Evolutionary conservation across 257 asterid species (phyloP).

Genomic region (Solanum chaucha): DNA sequence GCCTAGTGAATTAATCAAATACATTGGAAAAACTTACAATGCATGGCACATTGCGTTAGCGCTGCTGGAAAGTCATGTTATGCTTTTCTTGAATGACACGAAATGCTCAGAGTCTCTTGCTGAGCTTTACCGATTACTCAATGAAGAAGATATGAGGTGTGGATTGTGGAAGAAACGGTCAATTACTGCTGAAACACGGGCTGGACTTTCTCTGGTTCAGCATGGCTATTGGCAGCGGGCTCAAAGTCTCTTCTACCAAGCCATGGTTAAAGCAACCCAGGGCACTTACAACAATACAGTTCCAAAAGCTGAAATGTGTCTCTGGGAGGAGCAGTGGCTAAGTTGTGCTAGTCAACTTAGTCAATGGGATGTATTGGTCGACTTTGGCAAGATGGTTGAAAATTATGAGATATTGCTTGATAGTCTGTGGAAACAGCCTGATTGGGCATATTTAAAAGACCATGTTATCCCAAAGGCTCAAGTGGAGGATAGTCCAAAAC

Average conservation of each 20-base stretch:
- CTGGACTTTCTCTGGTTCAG: conserved; percentile 97
- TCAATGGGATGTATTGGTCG: conserved; percentile 95
- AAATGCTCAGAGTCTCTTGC: conserved; percentile 98
- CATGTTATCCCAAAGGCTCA: conserved; percentile 95
- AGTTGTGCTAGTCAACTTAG: conserved; percentile 91
- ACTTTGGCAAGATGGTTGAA: conserved; percentile 86
- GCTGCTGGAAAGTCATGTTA: conserved; percentile 93
- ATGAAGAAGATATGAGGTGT: conserved; percentile 99
- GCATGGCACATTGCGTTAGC: conserved; percentile 96
- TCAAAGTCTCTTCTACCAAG: conserved; percentile 91
- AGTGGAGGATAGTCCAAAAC: conserved; percentile 94
- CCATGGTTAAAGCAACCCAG: conserved; percentile 98
- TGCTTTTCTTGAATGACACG: conserved; percentile 84
- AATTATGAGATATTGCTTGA: conserved; percentile 92
- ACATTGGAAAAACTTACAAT: conserved; percentile 93
- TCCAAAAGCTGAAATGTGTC: conserved; percentile 99
- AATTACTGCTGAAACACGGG: conserved; percentile 83
- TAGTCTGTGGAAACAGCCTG: conserved; percentile 99
- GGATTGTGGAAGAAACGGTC: conserved; percentile 98
- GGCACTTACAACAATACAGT: conserved; percentile 94
- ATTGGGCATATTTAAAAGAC: conserved; percentile 87
- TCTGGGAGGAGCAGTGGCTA: conserved; percentile 99
- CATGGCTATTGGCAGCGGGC: conserved; percentile 99
- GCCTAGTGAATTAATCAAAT: conserved; percentile 97
- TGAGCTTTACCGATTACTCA: conserved; percentile 92